Conservation (phyloP, 192 early-diverging fungal genomes). For the Coemansia sp. region DNA sequence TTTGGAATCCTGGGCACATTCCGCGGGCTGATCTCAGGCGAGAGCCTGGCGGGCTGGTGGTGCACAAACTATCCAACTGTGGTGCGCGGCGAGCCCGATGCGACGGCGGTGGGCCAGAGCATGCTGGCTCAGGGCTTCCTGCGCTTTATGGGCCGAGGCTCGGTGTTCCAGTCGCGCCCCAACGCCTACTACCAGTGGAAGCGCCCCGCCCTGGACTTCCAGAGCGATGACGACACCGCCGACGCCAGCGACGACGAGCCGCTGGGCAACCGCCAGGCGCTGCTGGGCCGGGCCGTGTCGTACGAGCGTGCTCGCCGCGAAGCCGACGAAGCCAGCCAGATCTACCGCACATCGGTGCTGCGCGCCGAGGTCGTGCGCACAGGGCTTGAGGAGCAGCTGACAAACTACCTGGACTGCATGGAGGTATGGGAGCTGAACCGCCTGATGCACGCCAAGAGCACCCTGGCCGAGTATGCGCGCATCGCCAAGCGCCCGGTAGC, state of each 20-base stretch:
- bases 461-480: conserved; percentile 38
- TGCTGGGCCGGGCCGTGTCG: conserved; percentile 26
- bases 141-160: conserved; percentile 68
- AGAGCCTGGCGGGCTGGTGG: conserved; percentile 71
- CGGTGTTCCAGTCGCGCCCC: conserved; percentile 63
- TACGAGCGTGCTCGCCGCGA: conserved; percentile 60
- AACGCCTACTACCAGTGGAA: conserved; percentile 75
- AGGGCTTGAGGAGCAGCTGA: conserved; percentile 66
- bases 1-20: conserved; percentile 69
- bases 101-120: conserved; percentile 69
- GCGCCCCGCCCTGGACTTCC: conserved; percentile 56
- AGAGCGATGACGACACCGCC: conserved; percentile 50
- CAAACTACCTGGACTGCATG: conserved; percentile 55
- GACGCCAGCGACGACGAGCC: conserved; percentile 53
- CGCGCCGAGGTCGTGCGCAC: conserved; percentile 66
- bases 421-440: conserved; percentile 58
- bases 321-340: conserved; percentile 66
- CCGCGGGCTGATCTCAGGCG: conserved; percentile 63
- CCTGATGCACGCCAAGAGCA: conserved; percentile 54
- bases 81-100: conserved; percentile 60
- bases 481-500: conserved; percentile 38
- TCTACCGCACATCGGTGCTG: conserved; percentile 64
- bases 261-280: conserved; percentile 35
- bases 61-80: conserved; percentile 63
- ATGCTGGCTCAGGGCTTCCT: conserved; percentile 64